These are phyloP conservation scores for Leucosporidium creatinivorum DNA, from an alignment of 768 basidiomycete genomes.

Conservation along the genomic window DNA sequence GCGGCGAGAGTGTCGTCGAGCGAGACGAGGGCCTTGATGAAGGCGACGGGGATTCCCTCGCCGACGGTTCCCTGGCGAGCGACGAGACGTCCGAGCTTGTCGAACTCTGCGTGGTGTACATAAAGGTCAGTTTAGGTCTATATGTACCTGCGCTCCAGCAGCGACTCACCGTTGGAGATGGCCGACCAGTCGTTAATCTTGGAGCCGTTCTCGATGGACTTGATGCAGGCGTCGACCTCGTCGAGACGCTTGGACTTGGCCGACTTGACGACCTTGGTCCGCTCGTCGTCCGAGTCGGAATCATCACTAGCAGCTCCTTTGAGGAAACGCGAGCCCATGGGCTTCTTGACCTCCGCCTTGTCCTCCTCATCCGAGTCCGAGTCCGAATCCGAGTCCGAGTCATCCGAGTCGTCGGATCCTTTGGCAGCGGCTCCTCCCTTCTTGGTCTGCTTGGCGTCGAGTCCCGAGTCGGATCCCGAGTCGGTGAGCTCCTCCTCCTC, in stretches of 20 bases:
- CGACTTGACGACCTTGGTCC: constrained; percentile 68
- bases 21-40: constrained; percentile 61
- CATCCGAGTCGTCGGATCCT: constrained; percentile 58
- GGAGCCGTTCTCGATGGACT: constrained; percentile 83
- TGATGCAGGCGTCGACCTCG: constrained; percentile 90
- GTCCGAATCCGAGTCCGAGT: constrained; percentile 53
- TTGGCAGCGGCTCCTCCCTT: constrained; percentile 46
- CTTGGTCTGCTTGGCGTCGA: constrained; percentile 44
- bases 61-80: constrained; percentile 76
- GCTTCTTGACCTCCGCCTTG: constrained; percentile 41
- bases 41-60: constrained; percentile 81
- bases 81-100: constrained; percentile 86
- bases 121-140: not conserved
- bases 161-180: constrained; percentile 78
- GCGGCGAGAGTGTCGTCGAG: constrained; percentile 69
- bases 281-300: constrained; percentile 60
- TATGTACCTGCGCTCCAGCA: no score
- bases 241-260: constrained; percentile 86
- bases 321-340: constrained; percentile 42
- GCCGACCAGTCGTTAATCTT: constrained; percentile 96
- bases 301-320: constrained; percentile 49
- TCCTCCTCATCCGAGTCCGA: constrained; percentile 43
- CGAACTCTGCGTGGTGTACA: constrained; percentile 64
- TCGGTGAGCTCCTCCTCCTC: constrained; percentile 37
- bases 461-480: constrained; percentile 43